phyloP scores from a whole-genome alignment of 345 rosid genomes.

The Aquilaria yunnanensis region DNA sequence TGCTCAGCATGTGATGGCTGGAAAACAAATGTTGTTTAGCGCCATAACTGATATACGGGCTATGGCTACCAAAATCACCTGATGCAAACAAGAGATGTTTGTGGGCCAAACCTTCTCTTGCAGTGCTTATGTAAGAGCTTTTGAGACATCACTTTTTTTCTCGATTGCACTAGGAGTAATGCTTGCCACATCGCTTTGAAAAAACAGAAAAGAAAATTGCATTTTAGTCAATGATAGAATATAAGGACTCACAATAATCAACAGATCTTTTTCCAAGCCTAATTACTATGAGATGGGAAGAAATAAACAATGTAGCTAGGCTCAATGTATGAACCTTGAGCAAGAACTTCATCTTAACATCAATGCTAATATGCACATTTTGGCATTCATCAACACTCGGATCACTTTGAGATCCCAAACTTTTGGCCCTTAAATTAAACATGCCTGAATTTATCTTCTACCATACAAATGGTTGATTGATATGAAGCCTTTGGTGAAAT shows the following conservation, averaged over 20 bases:
- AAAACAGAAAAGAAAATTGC: background rate
- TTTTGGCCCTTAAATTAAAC: conserved; percentile 23
- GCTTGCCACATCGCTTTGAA: background rate
- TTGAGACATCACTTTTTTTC: conserved; percentile 33
- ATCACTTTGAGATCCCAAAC: conserved; percentile 26
- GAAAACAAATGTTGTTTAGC: too few species aligned
- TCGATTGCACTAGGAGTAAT: background rate
- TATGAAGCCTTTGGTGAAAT: conserved; percentile 22
- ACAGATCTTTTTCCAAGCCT: background rate
- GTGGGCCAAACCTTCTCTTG: conserved; percentile 65
- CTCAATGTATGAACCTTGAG: conserved; percentile 30
- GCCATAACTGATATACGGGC: too few species aligned
- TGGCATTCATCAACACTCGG: conserved; percentile 42
- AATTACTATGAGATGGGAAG: background rate
- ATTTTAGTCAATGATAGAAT: background rate
- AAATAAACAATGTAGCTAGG: conserved; percentile 9
- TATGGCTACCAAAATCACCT: too few species aligned
- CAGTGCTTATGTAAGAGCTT: conserved; percentile 68
- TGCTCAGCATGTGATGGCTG: too few species aligned
- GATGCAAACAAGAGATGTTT: background rate
- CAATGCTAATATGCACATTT: conserved; percentile 46
- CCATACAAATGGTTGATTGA: conserved; percentile 30
- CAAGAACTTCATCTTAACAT: conserved; percentile 26
- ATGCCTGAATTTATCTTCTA: conserved; percentile 46
- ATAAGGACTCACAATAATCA: background rate